Evolutionary conservation across 2,329 filamentous ascomycete genomes (phyloP).

Genomic region (Monilinia aucupariae): DNA sequence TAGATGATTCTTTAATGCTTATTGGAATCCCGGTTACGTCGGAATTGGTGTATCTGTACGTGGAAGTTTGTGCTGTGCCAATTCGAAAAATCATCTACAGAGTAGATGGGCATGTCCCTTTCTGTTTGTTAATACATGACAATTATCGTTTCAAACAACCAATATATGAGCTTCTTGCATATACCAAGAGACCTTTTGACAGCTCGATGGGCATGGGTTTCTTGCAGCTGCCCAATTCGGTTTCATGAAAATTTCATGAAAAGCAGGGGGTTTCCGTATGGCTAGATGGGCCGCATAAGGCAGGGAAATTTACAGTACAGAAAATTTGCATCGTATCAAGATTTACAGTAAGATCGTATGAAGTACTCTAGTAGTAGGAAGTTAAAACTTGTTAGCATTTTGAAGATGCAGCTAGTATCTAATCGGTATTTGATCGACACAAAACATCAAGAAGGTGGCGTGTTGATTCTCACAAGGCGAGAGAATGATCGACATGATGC

Average conservation of each 20-base stretch:
- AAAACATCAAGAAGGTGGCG: background rate
- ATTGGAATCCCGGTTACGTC: too few species aligned
- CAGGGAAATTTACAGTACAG: background rate
- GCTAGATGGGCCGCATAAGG: background rate
- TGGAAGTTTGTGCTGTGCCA: background rate
- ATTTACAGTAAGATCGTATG: background rate
- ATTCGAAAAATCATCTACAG: background rate
- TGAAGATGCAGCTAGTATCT: background rate
- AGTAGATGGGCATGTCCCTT: background rate
- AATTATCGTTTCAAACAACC: background rate
- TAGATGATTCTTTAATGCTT: too few species aligned
- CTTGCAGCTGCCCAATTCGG: too few species aligned
- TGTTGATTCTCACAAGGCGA: constrained; percentile 12
- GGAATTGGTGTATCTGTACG: too few species aligned
- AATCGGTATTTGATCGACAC: constrained; percentile 8
- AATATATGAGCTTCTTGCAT: background rate
- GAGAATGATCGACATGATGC: constrained; percentile 7
- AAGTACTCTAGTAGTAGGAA: background rate
- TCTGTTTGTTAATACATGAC: background rate
- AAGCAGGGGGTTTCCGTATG: background rate
- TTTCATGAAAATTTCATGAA: background rate
- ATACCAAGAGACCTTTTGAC: background rate
- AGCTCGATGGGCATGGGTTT: background rate
- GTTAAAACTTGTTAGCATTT: background rate
- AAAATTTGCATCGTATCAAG: background rate